phyloP scores from a whole-genome alignment of 2,329 filamentous ascomycete species.

The Basipetospora chlamydospora region DNA sequence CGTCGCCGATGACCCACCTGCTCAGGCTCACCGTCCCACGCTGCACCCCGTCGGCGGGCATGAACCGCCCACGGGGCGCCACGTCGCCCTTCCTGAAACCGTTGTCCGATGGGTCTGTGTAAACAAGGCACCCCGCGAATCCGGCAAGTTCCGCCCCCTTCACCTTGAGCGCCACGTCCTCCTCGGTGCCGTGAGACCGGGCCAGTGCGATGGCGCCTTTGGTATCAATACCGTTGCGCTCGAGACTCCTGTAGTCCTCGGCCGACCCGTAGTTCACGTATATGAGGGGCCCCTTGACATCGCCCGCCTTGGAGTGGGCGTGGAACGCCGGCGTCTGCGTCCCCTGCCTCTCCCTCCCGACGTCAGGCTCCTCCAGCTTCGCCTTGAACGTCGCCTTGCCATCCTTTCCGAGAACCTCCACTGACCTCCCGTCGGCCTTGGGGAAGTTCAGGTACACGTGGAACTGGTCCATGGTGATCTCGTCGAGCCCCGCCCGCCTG shows the following conservation, averaged over 20 bases:
- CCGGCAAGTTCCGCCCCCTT: conserved; percentile 81
- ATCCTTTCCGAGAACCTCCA: conserved; percentile 63
- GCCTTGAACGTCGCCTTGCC: conserved; percentile 61
- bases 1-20: conserved; percentile 76
- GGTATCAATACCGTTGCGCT: conserved; percentile 56
- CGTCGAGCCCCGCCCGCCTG: conserved; percentile 54
- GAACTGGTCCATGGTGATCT: conserved; percentile 63
- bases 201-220: conserved; percentile 75
- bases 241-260: conserved; percentile 64
- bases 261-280: conserved; percentile 87
- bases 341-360: conserved; percentile 44
- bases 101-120: conserved; percentile 78
- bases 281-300: conserved; percentile 72
- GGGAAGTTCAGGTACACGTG: conserved; percentile 91
- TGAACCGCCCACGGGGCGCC: conserved; percentile 64
- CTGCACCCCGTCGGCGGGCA: conserved; percentile 72
- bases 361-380: conserved; percentile 63
- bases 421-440: conserved; percentile 55
- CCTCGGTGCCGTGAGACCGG: conserved; percentile 60
- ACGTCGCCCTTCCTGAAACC: conserved; percentile 60
- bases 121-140: conserved; percentile 77
- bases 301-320: conserved; percentile 73
- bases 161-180: conserved; percentile 65
- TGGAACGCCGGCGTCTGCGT: conserved; percentile 72
- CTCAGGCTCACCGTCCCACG: conserved; percentile 67